Base-by-base conservation (phyloP, 768 basidiomycete genomes). In the Trametes gibbosa region DNA sequence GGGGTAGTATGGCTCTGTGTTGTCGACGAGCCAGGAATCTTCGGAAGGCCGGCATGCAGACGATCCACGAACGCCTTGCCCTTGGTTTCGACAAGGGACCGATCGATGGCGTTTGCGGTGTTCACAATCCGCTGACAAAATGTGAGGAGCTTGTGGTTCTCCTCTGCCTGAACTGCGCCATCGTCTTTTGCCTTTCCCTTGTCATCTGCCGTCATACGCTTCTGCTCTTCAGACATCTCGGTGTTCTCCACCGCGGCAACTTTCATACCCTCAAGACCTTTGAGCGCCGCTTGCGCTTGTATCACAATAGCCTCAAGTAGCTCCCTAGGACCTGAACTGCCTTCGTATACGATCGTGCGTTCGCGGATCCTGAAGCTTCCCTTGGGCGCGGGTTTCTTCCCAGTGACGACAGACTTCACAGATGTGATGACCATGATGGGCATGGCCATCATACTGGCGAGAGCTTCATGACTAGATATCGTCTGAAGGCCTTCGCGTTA, bases 361-460 rank as follows among this genome's bases (percentile, higher is more conserved):
- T 95, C 93, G 29, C 92, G 84, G 58, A 87, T 82, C 8, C 80
- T 76, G 16, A 79, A 73, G 60, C 76, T 77, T 47, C 75, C 72
- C 51, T 73, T 77, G 4, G 74, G 67, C 21, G 75, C 67, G 7
- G 74, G 69, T 65, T 79, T 83, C 76, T 82, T 86, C n/a, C 83
- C 75, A 3, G 77, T 76, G n/a, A 85, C 75, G 6, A 85, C 75
- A 5, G 80, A 75, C 69, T 88, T 89, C 51, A 85, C 80, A 19
- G 87, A 87, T 5, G 81, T 77, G 19, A 85, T 82, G n/a, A 86
- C 85, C 93, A 95, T 95, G 69, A 92, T 92, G 6, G 94, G 93
- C 92, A 95, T 96, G 1, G 92, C 93, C 85, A 96, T 92, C 89
- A 95, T 95, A 61, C 90, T 92, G 16, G 92, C 92, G 40, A 97